Base-by-base conservation (phyloP, 352 stramenopile genomes). In the Poterioochromonas sp. region DNA sequence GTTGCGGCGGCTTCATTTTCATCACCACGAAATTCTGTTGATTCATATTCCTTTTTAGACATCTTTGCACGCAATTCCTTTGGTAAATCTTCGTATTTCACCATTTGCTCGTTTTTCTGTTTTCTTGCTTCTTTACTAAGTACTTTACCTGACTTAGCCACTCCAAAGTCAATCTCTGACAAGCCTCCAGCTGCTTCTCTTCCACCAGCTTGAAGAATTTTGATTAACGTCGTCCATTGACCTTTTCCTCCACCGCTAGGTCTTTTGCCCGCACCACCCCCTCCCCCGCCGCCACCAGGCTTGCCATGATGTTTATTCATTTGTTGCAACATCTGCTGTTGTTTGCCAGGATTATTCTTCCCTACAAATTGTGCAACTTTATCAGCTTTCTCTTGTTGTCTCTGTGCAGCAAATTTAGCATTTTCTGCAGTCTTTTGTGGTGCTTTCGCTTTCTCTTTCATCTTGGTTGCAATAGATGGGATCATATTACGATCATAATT, bases 391-490 rank as follows among this genome's bases (percentile, higher is more conserved):
- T 74, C 65, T 58, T n/a, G 5, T 39, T 58, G 39, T 40, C 65
- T 32, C 32, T 74, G 65, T 26, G 18, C n/a, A n/a, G 58, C 0
- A 12, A 39, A 8, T 43, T 54, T 22, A 43, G 43, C 26, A 63
- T 62, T 78, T 49, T 74, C 5, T 41, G 39, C 39, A 62, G 26
- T 68, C 41, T 35, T 74, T 26, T 12, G 29, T 32, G 22, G 65
- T 15, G 40, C 2, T 65, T 78, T 58, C 15, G 43, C 34, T 26
- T 53, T 78, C 3, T 78, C 49, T n/a, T 78, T 69, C 86, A 91
- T 15, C 37, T 41, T 39, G 1, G 58, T 76, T 29, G 43, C 2
- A n/a, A n/a, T 29, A 15, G 22, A n/a, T 62, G 0, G 3, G 40
- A 40, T 37, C 2, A 5, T 41, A 41, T 18, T 5, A 26, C 0